Evolutionary conservation across 1,284 basidiomycete genomes (phyloP), one percentile per base, ranked within the genome.

Genomic region (Neolentinus lepideus): DNA sequence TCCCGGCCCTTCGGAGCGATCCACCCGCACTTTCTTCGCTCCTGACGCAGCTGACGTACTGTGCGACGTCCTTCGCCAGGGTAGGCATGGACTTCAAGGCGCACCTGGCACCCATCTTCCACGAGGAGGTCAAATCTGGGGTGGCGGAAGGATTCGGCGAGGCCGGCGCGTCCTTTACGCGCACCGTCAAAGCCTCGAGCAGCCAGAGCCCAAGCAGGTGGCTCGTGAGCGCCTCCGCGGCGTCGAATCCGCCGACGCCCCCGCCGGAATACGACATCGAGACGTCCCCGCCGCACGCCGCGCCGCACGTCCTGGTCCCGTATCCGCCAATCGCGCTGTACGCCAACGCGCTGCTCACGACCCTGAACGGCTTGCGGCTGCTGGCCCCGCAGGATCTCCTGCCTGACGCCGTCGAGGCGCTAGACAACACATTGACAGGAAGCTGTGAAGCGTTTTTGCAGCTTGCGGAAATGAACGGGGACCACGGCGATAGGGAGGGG

Each of bases 31-130:
- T 96, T 51, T 85, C 88, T 1, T 88, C 93, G 8, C 79, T 97
- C 51, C 81, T 95, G 54, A 94, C 94, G 0, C 94, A 97, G 64
- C 80, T 98, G 48, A 90, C 90, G 9, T 97, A 97, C 70, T 96
- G 93, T 67, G 85, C 91, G 3, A 83, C 86, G n/a, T 92, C 94
- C 0, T 95, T 96, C 65, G 80, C 90, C 0, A 84, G 93, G n/a
- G 81, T 93, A n/a, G 94, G 94, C 0, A 78, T 95, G 58, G 91
- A 94, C 64, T 94, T 94, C 69, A 79, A 83, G 9, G 70, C 76
- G 0, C 71, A 86, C 6, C 74, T 94, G n/a, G 77, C 76, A 0
- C 75, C 76, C 3, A 75, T 89, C 0, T 85, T 93, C 63, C 75
- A 77, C n/a, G 67, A 75, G 21, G 83, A 87, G 3, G 82, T 90